Percentiles rank a stretch among this genome's conserved stretches.
Conservation (phyloP, 2,329 filamentous ascomycete genomes). For the Cadophora gregata region DNA sequence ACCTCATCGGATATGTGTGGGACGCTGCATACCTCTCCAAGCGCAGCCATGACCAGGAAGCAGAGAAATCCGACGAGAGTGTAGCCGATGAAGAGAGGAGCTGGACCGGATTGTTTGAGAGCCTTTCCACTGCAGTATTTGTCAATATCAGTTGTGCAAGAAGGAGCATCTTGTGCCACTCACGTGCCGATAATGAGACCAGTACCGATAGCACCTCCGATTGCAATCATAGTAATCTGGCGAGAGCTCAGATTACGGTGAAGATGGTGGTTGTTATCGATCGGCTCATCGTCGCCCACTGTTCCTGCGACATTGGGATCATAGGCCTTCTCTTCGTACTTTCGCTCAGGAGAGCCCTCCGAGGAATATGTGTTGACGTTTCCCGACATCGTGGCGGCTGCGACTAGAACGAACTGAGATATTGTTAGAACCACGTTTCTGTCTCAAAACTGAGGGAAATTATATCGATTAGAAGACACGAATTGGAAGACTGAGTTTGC, state of each 20-base stretch:
- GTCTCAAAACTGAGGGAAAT: neutral
- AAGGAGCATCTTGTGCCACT: constrained; percentile 11
- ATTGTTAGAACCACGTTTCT: neutral
- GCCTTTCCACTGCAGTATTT: constrained; percentile 40
- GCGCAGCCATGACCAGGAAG: constrained; percentile 79
- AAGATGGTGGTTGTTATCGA: constrained; percentile 46
- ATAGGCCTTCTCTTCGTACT: constrained; percentile 16
- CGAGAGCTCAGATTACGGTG: constrained; percentile 25
- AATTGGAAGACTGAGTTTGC: neutral
- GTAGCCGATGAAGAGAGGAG: constrained; percentile 75
- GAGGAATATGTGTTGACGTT: constrained; percentile 30
- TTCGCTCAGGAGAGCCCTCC: constrained; percentile 25
- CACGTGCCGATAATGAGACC: constrained; percentile 73
- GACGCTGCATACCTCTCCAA: constrained; percentile 75
- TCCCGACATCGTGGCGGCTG: constrained; percentile 22
- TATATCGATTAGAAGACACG: neutral
- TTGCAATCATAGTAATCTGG: constrained; percentile 30
- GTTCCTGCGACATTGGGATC: constrained; percentile 21
- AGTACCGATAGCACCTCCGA: constrained; percentile 45
- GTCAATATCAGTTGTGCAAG: constrained; percentile 23
- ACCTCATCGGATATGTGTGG: constrained; percentile 46
- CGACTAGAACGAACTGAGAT: neutral
- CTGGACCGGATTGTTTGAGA: constrained; percentile 60
- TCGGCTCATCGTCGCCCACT: constrained; percentile 13
- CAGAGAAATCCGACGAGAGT: constrained; percentile 73